Evolutionary conservation across 2,329 filamentous ascomycete genomes (phyloP).

Genomic region (Ascochyta fabae): DNA sequence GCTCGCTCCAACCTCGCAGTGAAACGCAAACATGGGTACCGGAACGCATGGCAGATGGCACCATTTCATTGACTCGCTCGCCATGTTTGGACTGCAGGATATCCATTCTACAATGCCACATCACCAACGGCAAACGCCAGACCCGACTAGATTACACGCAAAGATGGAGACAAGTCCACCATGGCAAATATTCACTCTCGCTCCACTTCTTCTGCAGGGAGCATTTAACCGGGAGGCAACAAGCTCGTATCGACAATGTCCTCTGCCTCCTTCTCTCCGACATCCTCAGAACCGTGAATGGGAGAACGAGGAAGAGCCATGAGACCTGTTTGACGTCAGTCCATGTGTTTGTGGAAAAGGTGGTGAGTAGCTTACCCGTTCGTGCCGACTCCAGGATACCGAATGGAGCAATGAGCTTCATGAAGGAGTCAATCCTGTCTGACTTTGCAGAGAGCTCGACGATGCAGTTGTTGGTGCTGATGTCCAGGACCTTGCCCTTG

Average conservation of each 20-base stretch:
- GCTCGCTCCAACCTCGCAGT: neutral
- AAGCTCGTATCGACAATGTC: conserved; percentile 95
- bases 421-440: conserved; percentile 91
- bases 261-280: conserved; percentile 83
- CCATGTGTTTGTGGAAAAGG: neutral
- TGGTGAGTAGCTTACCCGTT: conserved; percentile 64
- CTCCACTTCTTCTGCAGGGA: neutral
- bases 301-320: conserved; percentile 97
- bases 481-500: conserved; percentile 95
- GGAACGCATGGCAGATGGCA: conserved; percentile 1
- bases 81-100: neutral
- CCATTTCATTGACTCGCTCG: conserved; percentile 8
- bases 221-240: conserved; percentile 80
- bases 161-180: conserved; percentile 14
- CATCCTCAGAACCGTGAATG: conserved; percentile 75
- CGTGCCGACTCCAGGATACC: conserved; percentile 95
- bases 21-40: neutral
- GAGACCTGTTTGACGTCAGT: conserved; percentile 61
- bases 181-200: neutral
- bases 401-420: conserved; percentile 93
- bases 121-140: conserved; percentile 12
- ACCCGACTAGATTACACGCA: conserved; percentile 20
- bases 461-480: conserved; percentile 98
- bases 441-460: conserved; percentile 96
- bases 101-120: neutral